A percentile compares a stretch with the other conserved stretches of the same genome.
Conservation (phyloP, 1,284 basidiomycete species). For the Coniophora puteana region DNA sequence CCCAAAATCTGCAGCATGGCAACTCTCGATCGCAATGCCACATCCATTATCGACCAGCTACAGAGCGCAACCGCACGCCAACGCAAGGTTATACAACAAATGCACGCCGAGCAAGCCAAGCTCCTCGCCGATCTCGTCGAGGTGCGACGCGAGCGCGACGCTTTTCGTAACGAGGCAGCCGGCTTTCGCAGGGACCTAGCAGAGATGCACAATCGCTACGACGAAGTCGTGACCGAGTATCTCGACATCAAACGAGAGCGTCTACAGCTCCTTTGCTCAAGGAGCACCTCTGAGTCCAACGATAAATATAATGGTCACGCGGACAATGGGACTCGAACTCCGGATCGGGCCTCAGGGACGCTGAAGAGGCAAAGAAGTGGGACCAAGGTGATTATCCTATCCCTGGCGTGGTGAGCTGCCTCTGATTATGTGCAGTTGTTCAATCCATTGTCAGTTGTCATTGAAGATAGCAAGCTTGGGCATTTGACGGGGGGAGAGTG, state of each 20-base stretch:
- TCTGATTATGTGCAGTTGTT: conserved; percentile 4
- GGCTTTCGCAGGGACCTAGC: conserved; percentile 16
- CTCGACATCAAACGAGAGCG: conserved; percentile 21
- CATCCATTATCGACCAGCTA: conserved; percentile 20
- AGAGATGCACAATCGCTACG: conserved; percentile 18
- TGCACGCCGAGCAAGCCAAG: conserved; percentile 19
- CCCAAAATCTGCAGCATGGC: no score
- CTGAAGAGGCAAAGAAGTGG: conserved; percentile 1
- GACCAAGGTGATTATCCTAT: conserved; percentile 9
- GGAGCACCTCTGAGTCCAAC: not conserved
- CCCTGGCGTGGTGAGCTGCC: not conserved
- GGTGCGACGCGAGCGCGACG: conserved; percentile 22
- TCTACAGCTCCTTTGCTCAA: conserved; percentile 11
- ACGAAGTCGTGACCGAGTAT: conserved; percentile 14
- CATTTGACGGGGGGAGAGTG: no score
- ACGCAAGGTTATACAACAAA: conserved; percentile 20
- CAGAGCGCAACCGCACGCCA: conserved; percentile 20
- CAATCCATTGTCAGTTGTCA: conserved; percentile 4
- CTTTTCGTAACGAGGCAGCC: conserved; percentile 18
- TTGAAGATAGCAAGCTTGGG: no score
- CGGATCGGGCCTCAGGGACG: no score
- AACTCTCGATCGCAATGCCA: no score
- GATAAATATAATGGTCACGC: no score
- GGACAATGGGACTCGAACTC: no score
- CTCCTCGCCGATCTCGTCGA: conserved; percentile 20